phyloP scores from a whole-genome alignment of 2,329 filamentous ascomycete genomes.

The Fusarium torreyae region DNA sequence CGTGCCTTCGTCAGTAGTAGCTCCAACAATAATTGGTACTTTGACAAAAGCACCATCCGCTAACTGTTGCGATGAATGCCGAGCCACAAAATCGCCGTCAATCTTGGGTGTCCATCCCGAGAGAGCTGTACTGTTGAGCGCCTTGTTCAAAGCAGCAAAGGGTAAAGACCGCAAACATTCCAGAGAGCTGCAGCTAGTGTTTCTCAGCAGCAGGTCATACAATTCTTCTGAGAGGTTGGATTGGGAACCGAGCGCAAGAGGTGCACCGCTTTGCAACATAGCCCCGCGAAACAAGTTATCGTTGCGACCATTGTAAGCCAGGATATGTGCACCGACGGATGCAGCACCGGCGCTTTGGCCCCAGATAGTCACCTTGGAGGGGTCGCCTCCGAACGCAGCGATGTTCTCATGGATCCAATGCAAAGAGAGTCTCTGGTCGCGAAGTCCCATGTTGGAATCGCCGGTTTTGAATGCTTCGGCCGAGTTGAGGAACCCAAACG shows the following conservation, averaged over 20 bases:
- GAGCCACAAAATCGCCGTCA: slow-evolving; percentile 27
- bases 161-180: slow-evolving; percentile 16
- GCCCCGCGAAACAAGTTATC: slow-evolving; percentile 27
- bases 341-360: slow-evolving; percentile 32
- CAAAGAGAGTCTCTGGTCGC: slow-evolving; percentile 64
- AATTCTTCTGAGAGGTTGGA: slow-evolving; percentile 9
- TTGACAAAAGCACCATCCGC: slow-evolving; percentile 28
- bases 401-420: slow-evolving; percentile 67
- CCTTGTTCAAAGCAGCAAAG: slow-evolving; percentile 9
- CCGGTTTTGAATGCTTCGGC: slow-evolving; percentile 57
- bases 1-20: slow-evolving; percentile 31
- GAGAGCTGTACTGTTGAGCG: slow-evolving; percentile 23
- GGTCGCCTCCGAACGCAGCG: slow-evolving; percentile 61
- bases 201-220: slow-evolving; percentile 13
- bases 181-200: slow-evolving; percentile 12
- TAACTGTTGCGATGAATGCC: slow-evolving; percentile 11
- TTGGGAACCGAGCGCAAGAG: slow-evolving; percentile 9
- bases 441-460: slow-evolving; percentile 64
- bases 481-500: slow-evolving; percentile 64
- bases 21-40: slow-evolving; percentile 27
- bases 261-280: slow-evolving; percentile 29
- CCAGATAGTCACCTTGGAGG: slow-evolving; percentile 62
- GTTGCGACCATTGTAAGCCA: slow-evolving; percentile 31
- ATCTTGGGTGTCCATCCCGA: slow-evolving; percentile 28
- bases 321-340: slow-evolving; percentile 28